Conservation (phyloP, 2,329 filamentous ascomycete species). For the Escovopsis sp. region DNA sequence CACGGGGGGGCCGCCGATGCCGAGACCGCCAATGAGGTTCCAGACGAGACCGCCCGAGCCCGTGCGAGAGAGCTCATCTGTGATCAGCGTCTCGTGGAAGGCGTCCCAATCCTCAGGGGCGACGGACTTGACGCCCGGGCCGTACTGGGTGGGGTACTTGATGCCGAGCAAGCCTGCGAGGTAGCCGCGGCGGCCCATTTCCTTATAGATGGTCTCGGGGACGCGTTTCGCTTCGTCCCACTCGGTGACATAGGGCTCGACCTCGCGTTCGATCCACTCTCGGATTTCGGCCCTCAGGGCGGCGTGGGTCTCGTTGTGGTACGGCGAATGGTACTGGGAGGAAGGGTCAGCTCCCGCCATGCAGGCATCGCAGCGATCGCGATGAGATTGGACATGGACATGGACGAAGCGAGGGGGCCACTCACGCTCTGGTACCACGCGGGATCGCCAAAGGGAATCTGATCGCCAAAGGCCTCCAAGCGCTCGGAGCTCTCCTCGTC, state of each 20-base stretch:
- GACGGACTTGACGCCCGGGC: conserved; percentile 61
- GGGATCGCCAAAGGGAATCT: conserved; percentile 85
- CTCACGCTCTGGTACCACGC: conserved; percentile 88
- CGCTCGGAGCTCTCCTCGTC: conserved; percentile 44
- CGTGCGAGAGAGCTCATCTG: conserved; percentile 80
- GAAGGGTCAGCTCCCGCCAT: not conserved
- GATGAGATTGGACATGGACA: too few species aligned
- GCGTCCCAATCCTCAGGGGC: conserved; percentile 86
- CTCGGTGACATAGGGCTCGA: conserved; percentile 84
- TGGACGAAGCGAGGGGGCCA: conserved; percentile 2
- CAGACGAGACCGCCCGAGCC: conserved; percentile 90
- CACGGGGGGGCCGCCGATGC: conserved; percentile 82
- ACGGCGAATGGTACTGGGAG: conserved; percentile 84
- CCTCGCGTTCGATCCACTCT: conserved; percentile 76
- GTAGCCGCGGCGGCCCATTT: conserved; percentile 87
- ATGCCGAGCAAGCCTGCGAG: conserved; percentile 82
- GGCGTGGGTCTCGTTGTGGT: conserved; percentile 89
- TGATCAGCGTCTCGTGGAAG: conserved; percentile 94
- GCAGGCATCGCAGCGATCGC: not conserved
- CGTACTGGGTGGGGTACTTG: conserved; percentile 65
- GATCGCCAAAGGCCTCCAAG: conserved; percentile 69
- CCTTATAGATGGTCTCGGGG: conserved; percentile 79
- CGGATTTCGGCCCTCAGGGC: conserved; percentile 83
- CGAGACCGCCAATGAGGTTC: conserved; percentile 94
- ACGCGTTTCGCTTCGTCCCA: conserved; percentile 95